A percentile compares a stretch with the other conserved stretches of the same genome.
These are phyloP conservation scores for Pyrenophora teres DNA, from an alignment of 2,329 filamentous ascomycete genomes.

Conservation along the genomic window DNA sequence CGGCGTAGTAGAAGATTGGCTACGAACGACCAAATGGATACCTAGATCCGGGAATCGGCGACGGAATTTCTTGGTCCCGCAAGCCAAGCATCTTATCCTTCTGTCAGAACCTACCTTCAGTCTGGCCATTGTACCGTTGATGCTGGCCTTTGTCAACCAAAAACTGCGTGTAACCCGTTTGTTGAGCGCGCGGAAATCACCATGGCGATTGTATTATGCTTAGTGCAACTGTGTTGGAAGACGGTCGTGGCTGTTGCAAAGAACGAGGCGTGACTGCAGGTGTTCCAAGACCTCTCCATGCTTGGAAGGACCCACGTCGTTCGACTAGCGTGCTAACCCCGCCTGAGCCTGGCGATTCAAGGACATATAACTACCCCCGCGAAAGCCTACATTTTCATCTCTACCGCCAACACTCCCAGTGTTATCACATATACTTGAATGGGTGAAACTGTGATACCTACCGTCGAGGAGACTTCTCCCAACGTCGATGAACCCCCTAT, in stretches of 20 bases:
- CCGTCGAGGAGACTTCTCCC: slow-evolving; percentile 49
- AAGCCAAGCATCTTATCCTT: slow-evolving; percentile 42
- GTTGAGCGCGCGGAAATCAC: slow-evolving; percentile 8
- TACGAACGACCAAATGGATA: slow-evolving; percentile 18
- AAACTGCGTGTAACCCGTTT: neutral
- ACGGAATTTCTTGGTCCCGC: slow-evolving; percentile 36
- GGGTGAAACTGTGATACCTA: slow-evolving; percentile 48
- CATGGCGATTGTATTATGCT: neutral
- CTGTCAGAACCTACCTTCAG: slow-evolving; percentile 10
- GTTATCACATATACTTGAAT: slow-evolving; percentile 49
- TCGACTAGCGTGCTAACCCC: slow-evolving; percentile 38
- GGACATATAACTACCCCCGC: slow-evolving; percentile 43
- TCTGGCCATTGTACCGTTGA: neutral
- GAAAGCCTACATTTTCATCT: slow-evolving; percentile 23
- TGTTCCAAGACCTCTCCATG: slow-evolving; percentile 29
- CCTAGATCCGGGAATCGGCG: slow-evolving; percentile 25
- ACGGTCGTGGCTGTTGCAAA: slow-evolving; percentile 9
- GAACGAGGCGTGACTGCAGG: slow-evolving; percentile 23
- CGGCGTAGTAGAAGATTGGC: slow-evolving; percentile 35
- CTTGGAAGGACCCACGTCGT: slow-evolving; percentile 40
- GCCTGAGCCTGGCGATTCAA: slow-evolving; percentile 27
- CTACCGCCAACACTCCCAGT: slow-evolving; percentile 40
- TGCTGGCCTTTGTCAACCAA: slow-evolving; percentile 7
- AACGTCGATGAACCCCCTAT: slow-evolving; percentile 50
- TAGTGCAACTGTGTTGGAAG: slow-evolving; percentile 1